Base-by-base conservation (phyloP, 768 basidiomycete genomes). In the Amanita exitialis region DNA sequence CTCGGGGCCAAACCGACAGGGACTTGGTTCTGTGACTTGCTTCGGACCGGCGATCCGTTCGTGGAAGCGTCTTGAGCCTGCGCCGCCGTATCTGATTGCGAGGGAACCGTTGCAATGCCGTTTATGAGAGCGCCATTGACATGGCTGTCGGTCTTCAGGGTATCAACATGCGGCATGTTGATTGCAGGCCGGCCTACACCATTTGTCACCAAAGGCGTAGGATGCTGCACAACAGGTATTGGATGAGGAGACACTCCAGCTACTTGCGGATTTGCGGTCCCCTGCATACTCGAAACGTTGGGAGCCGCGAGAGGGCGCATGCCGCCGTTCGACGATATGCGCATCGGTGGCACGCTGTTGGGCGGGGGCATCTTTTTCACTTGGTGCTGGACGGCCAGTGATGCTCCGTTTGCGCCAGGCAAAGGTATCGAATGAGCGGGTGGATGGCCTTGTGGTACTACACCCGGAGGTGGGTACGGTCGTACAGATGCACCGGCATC, bases 301-400 rank as follows among this genome's bases (percentile, higher is more conserved):
- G 74, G 66, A 3, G 71, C 56, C 0, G 62, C 58, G 10, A 76
- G 73, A 0, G 78, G 76, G 20, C 74, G 77, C 63, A 77, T 77
- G 25, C 69, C 75, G 51, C 74, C 76, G 20, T 76, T 78, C 0
- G 81, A 77, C 2, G 80, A 79, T 34, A 81, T 79, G 38, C 82
- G 76, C 68, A 81, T 73, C 38, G 80, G 82, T 1, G 80, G 76
- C 2, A 76, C 64, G 0, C 67, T 62, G 16, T 66, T 64, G 12
- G 82, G 75, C 0, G 82, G 76, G 1, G 78, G 78, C 68, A 84
- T 74, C 60, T 78, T 76, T 69, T 82, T 82, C 59, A 80, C 63
- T 47, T 78, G 79, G 10, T 79, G 73, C 43, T 75, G 74, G 58
- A 82, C 70, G 1, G 83, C 70, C n/a, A 84, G 71, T 0, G 82